Conservation (phyloP, 495 filamentous ascomycete genomes). For the Pseudevernia furfuracea region DNA sequence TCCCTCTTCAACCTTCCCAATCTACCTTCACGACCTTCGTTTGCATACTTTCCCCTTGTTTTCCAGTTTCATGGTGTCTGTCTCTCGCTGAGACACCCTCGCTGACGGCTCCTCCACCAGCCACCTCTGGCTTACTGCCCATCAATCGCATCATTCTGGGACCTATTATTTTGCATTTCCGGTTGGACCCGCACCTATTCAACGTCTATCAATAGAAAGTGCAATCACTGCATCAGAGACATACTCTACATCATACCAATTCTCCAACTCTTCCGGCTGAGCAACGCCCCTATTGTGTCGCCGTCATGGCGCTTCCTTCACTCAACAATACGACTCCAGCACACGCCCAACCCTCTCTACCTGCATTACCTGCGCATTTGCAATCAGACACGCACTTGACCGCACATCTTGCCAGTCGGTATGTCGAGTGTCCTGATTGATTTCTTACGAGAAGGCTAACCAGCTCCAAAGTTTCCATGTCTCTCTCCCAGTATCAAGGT, state of each 20-base stretch:
- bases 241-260: neutral
- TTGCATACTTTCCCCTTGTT: neutral
- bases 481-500: slow-evolving; percentile 70
- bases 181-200: neutral
- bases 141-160: neutral
- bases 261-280: neutral
- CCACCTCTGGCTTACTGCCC: neutral
- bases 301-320: slow-evolving; percentile 30
- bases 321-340: slow-evolving; percentile 40
- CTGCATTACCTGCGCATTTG: slow-evolving; percentile 78
- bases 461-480: slow-evolving; percentile 61
- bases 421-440: slow-evolving; percentile 15
- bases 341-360: slow-evolving; percentile 84
- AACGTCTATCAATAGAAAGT: neutral
- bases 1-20: neutral
- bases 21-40: slow-evolving; percentile 2
- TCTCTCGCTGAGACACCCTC: slow-evolving; percentile 8
- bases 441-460: neutral
- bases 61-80: neutral
- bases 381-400: slow-evolving; percentile 96
- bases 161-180: neutral
- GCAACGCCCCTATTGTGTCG: neutral
- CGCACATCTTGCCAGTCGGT: slow-evolving; percentile 87
- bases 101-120: neutral
- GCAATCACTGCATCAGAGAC: neutral